Evolutionary conservation across 805 yeast species (phyloP), one percentile per base, ranked within the genome.

Genomic region (Dipodascus albidus): DNA sequence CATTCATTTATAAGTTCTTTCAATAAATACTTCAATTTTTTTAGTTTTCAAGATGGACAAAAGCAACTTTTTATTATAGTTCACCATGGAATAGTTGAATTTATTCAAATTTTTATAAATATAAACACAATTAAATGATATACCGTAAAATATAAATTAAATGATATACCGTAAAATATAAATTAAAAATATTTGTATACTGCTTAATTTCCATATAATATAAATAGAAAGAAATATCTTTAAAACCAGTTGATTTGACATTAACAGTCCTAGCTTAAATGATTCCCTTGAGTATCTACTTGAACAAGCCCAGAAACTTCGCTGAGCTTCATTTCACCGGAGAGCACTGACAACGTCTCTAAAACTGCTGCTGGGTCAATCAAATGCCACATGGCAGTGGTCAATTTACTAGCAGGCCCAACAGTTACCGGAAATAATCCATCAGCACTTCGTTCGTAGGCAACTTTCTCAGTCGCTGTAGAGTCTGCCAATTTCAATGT

Each of bases 371-470:
- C 71, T 3, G 96, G 96, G 64, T 88, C 93, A 47, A 82, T 76
- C 63, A 90, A 73, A 66, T 90, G 96, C 21, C 95, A 82, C 44
- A 85, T 83, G 0, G 96, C 97, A 23, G 80, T 77, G 0, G 97
- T 90, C 59, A 78, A 75, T 67, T 89, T 89, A 8, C 88, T 81
- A 0, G 96, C 91, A 2, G 96, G 95, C 0, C 97, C 97, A 49
- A 90, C 95, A 21, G 95, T 87, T 31, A 87, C 89, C 0, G 96
- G 90, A 65, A 50, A 89, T 71, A 15, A 91, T 86, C 66, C 78
- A 78, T 49, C 74, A 65, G 27, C 55, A 23, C 41, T 48, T 21
- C 53, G n/a, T 6, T 51, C 57, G 35, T 50, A 49, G 21, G 20
- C 49, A 31, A 23, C 31, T 15, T 51, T 50, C 8, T 54, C 54